phyloP scores from a whole-genome alignment of 2,329 filamentous ascomycete species.

The Phoma herbarum region DNA sequence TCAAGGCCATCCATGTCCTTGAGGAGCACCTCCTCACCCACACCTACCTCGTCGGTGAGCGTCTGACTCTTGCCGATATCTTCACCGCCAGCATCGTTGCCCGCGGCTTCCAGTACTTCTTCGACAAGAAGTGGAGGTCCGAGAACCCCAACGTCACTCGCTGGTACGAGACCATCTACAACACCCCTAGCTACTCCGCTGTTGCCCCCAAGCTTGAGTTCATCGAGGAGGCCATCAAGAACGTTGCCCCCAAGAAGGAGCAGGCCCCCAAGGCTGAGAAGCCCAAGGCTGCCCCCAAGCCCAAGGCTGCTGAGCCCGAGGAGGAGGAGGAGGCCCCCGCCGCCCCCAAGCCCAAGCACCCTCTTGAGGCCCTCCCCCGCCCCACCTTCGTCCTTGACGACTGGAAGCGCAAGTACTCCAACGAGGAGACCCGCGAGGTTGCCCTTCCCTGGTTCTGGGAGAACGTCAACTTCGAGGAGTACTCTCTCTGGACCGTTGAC shows the following conservation, averaged over 20 bases:
- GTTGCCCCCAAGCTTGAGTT: conserved; percentile 79
- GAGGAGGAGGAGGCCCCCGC: conserved; percentile 67
- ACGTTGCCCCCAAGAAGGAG: conserved; percentile 77
- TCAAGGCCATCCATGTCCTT: conserved; percentile 74
- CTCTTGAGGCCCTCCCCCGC: conserved; percentile 83
- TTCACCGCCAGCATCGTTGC: conserved; percentile 81
- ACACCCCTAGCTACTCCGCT: conserved; percentile 88
- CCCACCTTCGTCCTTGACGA: conserved; percentile 88
- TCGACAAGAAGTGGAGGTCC: conserved; percentile 87
- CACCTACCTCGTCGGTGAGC: conserved; percentile 98
- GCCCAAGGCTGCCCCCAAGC: conserved; percentile 67
- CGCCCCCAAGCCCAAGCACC: conserved; percentile 95
- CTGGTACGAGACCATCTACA: conserved; percentile 94
- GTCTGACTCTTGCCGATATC: conserved; percentile 94
- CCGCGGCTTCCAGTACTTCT: conserved; percentile 93
- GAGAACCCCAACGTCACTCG: conserved; percentile 86
- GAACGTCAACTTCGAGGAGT: conserved; percentile 92
- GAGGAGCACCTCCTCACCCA: conserved; percentile 90
- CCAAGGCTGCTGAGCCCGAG: conserved; percentile 63
- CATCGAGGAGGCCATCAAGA: conserved; percentile 81
- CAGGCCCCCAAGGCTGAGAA: conserved; percentile 74
- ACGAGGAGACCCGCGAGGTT: conserved; percentile 81
- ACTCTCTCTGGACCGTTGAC: conserved; percentile 91
- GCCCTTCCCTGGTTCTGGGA: conserved; percentile 99
- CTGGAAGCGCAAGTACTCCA: conserved; percentile 99